phyloP scores from a whole-genome alignment of 768 basidiomycete species.

The Rickenella mellea region DNA sequence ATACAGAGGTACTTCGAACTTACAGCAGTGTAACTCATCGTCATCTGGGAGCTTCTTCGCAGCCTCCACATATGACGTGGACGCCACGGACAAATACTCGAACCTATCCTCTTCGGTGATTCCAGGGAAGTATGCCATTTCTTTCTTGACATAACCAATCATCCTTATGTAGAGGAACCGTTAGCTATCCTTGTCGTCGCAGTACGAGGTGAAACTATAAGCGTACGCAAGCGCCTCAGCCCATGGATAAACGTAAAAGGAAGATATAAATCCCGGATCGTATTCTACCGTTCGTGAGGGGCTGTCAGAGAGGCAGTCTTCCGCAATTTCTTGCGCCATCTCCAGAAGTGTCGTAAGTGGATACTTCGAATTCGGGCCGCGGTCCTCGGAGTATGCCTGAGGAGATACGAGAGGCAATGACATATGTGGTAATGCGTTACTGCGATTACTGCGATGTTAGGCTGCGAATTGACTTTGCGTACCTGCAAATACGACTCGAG shows the following conservation, averaged over 20 bases:
- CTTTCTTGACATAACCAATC: constrained; percentile 16
- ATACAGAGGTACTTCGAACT: constrained; percentile 3
- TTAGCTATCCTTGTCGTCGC: neutral
- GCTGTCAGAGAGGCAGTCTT: constrained; percentile 5
- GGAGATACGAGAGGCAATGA: neutral
- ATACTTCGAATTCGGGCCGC: constrained; percentile 1
- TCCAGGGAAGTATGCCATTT: constrained; percentile 12
- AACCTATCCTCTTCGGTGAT: constrained; percentile 7
- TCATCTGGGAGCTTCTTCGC: constrained; percentile 24
- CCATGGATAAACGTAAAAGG: constrained; percentile 29
- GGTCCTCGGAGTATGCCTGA: neutral
- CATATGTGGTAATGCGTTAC: neutral
- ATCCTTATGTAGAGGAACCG: constrained; percentile 14
- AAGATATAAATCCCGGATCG: constrained; percentile 22
- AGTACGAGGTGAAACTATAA: neutral
- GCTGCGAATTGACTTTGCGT: neutral
- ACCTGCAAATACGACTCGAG: constrained; percentile 26
- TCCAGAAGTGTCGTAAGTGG: constrained; percentile 21
- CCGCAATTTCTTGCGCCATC: constrained; percentile 21
- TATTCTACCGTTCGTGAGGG: neutral
- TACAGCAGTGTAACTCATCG: constrained; percentile 24
- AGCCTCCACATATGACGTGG: constrained; percentile 22
- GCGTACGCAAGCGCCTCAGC: constrained; percentile 29
- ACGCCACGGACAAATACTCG: constrained; percentile 14
- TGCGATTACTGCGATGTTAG: neutral